Evolutionary conservation across 768 basidiomycete species (phyloP).

Genomic region (Tylopilus plumbeoviolaceoides): DNA sequence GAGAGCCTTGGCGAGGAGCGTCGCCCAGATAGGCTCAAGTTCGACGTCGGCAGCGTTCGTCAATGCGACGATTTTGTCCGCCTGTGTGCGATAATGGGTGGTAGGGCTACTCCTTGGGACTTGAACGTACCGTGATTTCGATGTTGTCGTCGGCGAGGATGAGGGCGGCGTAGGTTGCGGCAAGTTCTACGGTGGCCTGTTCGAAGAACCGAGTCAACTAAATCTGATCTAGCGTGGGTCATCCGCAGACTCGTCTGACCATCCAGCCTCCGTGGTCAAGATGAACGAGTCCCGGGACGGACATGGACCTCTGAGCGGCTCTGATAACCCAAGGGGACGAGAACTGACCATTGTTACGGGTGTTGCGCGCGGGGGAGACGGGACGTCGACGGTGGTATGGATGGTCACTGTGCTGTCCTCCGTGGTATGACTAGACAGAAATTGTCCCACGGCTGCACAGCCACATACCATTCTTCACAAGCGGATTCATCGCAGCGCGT

Average conservation of each 20-base stretch:
- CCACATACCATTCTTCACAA: conserved; percentile 1
- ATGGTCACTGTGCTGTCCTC: neutral
- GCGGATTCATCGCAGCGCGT: no score
- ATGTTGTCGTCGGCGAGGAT: conserved; percentile 97
- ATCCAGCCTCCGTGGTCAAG: conserved; percentile 18
- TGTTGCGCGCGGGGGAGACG: conserved; percentile 2
- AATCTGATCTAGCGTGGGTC: neutral
- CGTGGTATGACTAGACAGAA: neutral
- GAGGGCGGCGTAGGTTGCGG: conserved; percentile 93
- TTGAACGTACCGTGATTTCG: conserved; percentile 86
- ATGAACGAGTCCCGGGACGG: neutral
- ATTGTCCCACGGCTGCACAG: conserved; percentile 16
- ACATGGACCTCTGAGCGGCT: neutral
- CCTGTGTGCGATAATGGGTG: conserved; percentile 38
- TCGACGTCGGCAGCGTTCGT: conserved; percentile 81
- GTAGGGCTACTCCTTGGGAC: neutral
- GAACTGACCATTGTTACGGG: conserved; percentile 26
- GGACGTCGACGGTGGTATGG: conserved; percentile 19
- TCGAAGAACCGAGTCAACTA: conserved; percentile 11
- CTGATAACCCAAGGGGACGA: neutral
- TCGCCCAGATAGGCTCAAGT: conserved; percentile 95
- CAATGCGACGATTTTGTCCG: conserved; percentile 89
- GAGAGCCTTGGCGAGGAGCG: conserved; percentile 94
- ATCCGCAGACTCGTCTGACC: conserved; percentile 8
- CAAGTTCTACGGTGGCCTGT: conserved; percentile 70